A percentile compares a stretch with the other conserved stretches of the same genome.
Evolutionary conservation across 2,329 filamentous ascomycete genomes (phyloP).

Genomic region (Paecilomyces fulvus): DNA sequence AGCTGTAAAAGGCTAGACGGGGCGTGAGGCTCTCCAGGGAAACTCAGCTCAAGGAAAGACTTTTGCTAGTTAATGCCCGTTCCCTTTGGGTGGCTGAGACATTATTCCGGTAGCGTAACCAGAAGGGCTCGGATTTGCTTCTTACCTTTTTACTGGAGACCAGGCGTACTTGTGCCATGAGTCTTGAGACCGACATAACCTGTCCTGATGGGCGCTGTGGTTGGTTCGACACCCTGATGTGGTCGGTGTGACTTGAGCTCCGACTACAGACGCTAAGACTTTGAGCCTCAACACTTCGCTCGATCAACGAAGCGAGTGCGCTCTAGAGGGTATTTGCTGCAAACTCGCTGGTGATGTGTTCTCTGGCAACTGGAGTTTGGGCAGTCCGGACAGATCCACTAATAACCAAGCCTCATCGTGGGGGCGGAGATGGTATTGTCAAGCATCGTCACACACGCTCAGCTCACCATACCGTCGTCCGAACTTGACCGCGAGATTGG

Average conservation of each 20-base stretch:
- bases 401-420: neutral
- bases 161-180: neutral
- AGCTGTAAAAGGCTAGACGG: neutral
- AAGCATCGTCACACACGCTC: neutral
- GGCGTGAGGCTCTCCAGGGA: neutral
- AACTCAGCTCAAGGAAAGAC: neutral
- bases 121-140: neutral
- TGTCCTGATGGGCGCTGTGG: neutral
- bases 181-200: neutral
- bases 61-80: neutral
- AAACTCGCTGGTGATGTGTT: neutral
- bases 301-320: neutral
- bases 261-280: neutral
- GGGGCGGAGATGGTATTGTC: neutral
- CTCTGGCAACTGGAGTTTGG: neutral
- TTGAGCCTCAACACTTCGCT: neutral
- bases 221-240: neutral
- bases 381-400: neutral
- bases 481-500: neutral
- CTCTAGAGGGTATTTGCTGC: neutral
- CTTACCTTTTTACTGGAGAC: neutral
- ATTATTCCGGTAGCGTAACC: neutral
- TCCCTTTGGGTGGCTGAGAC: neutral
- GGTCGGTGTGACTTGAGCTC: neutral
- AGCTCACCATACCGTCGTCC: neutral